A percentile compares a stretch with the other conserved stretches of the same genome.
These are phyloP conservation scores for Triangularia setosa DNA, from an alignment of 2,329 filamentous ascomycete genomes.

Conservation along the genomic window DNA sequence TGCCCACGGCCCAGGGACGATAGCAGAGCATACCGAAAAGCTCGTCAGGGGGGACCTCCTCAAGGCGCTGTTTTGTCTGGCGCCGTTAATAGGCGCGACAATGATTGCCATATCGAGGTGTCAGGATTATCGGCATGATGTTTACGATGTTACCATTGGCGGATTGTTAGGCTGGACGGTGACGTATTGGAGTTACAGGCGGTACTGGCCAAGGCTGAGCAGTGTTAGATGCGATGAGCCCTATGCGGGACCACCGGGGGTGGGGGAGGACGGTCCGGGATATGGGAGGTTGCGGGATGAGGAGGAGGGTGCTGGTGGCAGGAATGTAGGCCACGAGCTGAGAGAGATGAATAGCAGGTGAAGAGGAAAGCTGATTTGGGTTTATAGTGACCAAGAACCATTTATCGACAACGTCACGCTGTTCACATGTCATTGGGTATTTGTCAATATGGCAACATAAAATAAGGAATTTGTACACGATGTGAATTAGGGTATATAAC, in stretches of 20 bases:
- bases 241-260: constrained; percentile 42
- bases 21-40: constrained; percentile 26
- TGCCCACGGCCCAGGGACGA: constrained; percentile 32
- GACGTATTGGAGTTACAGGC: constrained; percentile 62
- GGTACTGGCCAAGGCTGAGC: constrained; percentile 57
- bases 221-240: constrained; percentile 55
- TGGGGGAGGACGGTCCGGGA: constrained; percentile 22
- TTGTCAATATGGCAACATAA: not conserved
- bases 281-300: constrained; percentile 50
- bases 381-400: not conserved
- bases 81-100: constrained; percentile 58
- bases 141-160: constrained; percentile 64
- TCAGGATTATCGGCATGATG: constrained; percentile 68
- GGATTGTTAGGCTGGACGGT: constrained; percentile 56
- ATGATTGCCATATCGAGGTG: constrained; percentile 66
- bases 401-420: not conserved
- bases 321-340: constrained; percentile 36
- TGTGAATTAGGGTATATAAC: not conserved
- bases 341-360: constrained; percentile 24
- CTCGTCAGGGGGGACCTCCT: constrained; percentile 46
- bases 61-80: constrained; percentile 53
- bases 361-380: constrained; percentile 23
- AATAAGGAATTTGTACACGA: not conserved
- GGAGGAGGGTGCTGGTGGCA: constrained; percentile 41
- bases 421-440: not conserved